Evolutionary conservation across 106 monocot species (phyloP), one percentile per base, ranked within the genome.

Genomic region (Allium cepa): DNA sequence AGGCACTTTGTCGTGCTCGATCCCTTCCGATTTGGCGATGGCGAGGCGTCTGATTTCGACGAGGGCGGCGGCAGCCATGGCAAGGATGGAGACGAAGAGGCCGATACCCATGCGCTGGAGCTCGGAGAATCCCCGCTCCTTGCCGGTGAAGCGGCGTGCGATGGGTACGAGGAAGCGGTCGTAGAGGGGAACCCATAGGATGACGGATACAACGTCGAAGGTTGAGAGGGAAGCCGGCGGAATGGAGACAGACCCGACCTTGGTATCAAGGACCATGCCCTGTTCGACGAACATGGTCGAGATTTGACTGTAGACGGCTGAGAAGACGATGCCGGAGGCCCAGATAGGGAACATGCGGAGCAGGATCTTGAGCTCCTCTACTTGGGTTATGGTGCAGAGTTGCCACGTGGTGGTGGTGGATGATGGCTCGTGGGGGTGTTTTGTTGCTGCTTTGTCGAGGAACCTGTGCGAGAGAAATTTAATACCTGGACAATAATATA

Each of bases 321-420:
- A 75, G 73, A 85, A 88, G 3, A 79, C 59, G 49, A 88, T 84
- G 49, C 77, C 66, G 0, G 88, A 78, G 15, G 76, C 84, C 81
- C 81, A 88, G 13, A 88, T 76, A 13, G 88, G 84, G 58, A 88
- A 81, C 84, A 88, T 84, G 36, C 88, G 68, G 7, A 81, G 57
- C 15, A 88, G 71, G 53, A 88, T 85, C 69, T 88, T 88, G 9
- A 88, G 61, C 72, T 88, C 88, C 51, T 88, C 88, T 5, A 88
- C 88, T 58, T 88, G 88, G 1, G 88, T 88, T 26, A 88, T 74
- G 1, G 88, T 88, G 61, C 84, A 84, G 7, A 88, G 74, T 50
- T 50, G 79, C 88, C 88, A 88, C 7, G 84, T 85, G 72, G 74
- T 66, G 10, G 82, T 69, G 50, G 67, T 59, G 1, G 17, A 2